Evolutionary conservation across 768 basidiomycete species (phyloP), one percentile per base, ranked within the genome.

Genomic region (Thelephora ganbajun): DNA sequence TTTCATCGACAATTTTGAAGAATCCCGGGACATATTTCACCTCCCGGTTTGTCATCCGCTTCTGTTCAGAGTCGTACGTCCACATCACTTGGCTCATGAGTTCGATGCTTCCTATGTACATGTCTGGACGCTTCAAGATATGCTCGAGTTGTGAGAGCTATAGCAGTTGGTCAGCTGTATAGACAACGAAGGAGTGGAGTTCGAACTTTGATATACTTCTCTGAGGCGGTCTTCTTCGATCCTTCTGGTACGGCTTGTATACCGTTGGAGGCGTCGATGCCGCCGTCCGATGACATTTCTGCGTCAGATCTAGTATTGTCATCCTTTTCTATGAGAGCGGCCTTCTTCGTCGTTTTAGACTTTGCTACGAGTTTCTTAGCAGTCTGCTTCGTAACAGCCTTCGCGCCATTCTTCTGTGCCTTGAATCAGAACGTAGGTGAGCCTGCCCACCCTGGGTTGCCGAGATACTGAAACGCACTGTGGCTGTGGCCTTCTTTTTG

Each of bases 1-100:
- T 99, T 67, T 99, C 96, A 58, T 99, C 96, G 12, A 99, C 83
- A 57, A 99, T 99, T 73, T 99, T 99, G 77, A 93, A 92, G 64
- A 99, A 94, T 46, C 93, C 96, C 0, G 96, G 96, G 2, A 97
- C 93, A 59, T 83, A 99, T 57, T 79, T 87, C 53, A 83, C 85
- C 43, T 80, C 91, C 57, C 83, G 74, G 57, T 79, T 65, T 1
- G 78, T 78, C 82, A 99, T 91, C 23, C 80, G 81, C 58, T 90
- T 92, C 35, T 68, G 77, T 33, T 80, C 81, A 1, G 76, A 70
- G 61, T 98, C 91, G 60, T 81, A 94, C 2, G 90, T 89, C 96
- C 96, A 99, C 80, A 98, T 91, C 22, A 66, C 56, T 60, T 93
- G 85, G 0, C 79, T 84, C 47, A 90, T 72, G 0, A 79, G 80